phyloP scores from a whole-genome alignment of 1,284 basidiomycete species.

The Ganoderma boninense region DNA sequence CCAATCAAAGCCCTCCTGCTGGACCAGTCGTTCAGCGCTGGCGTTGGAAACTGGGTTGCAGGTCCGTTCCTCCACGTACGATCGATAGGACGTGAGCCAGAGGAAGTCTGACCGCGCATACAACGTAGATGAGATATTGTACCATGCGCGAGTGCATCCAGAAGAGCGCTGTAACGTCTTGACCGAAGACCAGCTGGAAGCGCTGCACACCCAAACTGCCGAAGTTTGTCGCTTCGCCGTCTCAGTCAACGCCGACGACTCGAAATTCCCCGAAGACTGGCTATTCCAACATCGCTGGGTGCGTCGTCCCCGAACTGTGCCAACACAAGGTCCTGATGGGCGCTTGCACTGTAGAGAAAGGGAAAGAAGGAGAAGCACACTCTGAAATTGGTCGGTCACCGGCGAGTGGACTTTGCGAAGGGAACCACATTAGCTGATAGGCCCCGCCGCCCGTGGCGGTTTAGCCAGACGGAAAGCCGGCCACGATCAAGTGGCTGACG shows the following conservation, averaged over 20 bases:
- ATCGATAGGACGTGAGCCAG: too few relatives aligned
- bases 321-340: constrained; percentile 15
- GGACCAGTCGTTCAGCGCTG: constrained; percentile 84
- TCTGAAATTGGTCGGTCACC: constrained; percentile 58
- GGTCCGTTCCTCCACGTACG: constrained; percentile 47
- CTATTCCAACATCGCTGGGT: constrained; percentile 80
- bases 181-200: constrained; percentile 55
- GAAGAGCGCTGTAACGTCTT: constrained; percentile 73
- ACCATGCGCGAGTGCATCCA: constrained; percentile 82
- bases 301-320: constrained; percentile 24
- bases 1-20: constrained; percentile 84
- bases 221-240: constrained; percentile 74
- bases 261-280: constrained; percentile 77
- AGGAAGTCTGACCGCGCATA: not conserved
- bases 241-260: constrained; percentile 76
- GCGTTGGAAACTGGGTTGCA: constrained; percentile 88
- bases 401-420: not conserved
- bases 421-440: not conserved
- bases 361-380: constrained; percentile 61
- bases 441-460: not conserved
- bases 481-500: constrained; percentile 81
- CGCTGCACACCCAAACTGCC: constrained; percentile 64
- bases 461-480: constrained; percentile 74
- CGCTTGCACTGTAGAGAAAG: constrained; percentile 27
- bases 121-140: constrained; percentile 76